phyloP scores from a whole-genome alignment of 768 basidiomycete genomes.

The Gymnopilus junonius region DNA sequence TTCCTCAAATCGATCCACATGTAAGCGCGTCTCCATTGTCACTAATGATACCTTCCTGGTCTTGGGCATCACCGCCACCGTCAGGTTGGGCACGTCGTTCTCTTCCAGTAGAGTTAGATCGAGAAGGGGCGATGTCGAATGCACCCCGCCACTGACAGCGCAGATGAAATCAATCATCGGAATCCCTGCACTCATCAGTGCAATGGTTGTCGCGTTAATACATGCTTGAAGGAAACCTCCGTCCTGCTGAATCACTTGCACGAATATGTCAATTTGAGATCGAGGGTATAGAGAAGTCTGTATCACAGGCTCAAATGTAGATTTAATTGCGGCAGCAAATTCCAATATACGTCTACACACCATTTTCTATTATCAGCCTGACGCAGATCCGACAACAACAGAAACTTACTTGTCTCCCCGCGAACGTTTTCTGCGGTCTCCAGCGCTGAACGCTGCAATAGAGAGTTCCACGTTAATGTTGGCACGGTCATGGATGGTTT shows the following conservation, averaged over 20 bases:
- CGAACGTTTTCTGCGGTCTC: constrained; percentile 75
- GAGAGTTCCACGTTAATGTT: constrained; percentile 88
- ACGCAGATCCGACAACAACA: not conserved
- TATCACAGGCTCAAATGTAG: constrained; percentile 96
- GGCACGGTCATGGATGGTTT: constrained; percentile 86
- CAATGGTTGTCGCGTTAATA: constrained; percentile 94
- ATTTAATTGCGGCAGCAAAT: constrained; percentile 83
- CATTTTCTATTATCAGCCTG: not conserved
- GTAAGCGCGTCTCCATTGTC: constrained; percentile 93
- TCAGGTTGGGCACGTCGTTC: constrained; percentile 85
- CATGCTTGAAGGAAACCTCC: constrained; percentile 90
- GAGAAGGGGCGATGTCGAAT: constrained; percentile 79
- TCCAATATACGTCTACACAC: constrained; percentile 79
- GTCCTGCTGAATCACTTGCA: constrained; percentile 94
- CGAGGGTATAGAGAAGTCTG: constrained; percentile 91
- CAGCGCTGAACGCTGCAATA: constrained; percentile 86
- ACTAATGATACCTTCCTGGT: constrained; percentile 86
- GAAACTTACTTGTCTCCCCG: constrained; percentile 85
- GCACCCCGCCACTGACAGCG: constrained; percentile 86
- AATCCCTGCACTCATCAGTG: constrained; percentile 88
- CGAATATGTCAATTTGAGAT: constrained; percentile 91
- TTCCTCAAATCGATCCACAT: constrained; percentile 91
- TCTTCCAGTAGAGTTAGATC: constrained; percentile 92
- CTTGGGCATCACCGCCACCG: constrained; percentile 88
- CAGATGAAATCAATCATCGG: constrained; percentile 91